A percentile compares a stretch with the other conserved stretches of the same genome.
phyloP scores from a whole-genome alignment of 2,329 filamentous ascomycete species.

The Fusarium penzigii region DNA sequence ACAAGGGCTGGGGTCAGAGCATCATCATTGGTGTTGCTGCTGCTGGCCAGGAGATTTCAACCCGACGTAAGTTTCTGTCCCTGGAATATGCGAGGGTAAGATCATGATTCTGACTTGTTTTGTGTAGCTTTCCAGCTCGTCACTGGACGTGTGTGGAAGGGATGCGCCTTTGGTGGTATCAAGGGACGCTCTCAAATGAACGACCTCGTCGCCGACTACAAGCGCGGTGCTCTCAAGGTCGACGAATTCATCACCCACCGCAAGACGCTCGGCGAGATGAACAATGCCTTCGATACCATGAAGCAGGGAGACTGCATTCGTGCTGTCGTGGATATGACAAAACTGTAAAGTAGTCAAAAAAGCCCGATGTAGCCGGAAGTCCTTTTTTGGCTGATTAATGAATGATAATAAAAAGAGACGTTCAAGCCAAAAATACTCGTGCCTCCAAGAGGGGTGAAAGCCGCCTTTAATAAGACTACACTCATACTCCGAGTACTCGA shows the following conservation, averaged over 20 bases:
- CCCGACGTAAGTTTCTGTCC: slow-evolving; percentile 69
- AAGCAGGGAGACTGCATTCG: slow-evolving; percentile 96
- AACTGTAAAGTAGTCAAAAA: slow-evolving; percentile 21
- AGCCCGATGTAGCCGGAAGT: neutral
- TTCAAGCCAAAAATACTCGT: slow-evolving; percentile 13
- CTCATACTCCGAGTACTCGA: neutral
- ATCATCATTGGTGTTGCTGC: slow-evolving; percentile 98
- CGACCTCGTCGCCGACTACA: slow-evolving; percentile 84
- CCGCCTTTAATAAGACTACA: neutral
- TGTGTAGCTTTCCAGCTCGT: slow-evolving; percentile 90
- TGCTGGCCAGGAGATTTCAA: slow-evolving; percentile 92
- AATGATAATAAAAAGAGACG: slow-evolving; percentile 23
- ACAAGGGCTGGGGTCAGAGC: slow-evolving; percentile 98
- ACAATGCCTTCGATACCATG: slow-evolving; percentile 90
- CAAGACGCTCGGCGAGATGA: slow-evolving; percentile 80
- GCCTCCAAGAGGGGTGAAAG: neutral
- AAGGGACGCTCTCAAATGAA: slow-evolving; percentile 94
- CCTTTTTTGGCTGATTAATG: slow-evolving; percentile 8
- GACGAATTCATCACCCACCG: slow-evolving; percentile 99
- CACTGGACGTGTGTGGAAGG: slow-evolving; percentile 96
- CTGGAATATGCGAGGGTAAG: neutral
- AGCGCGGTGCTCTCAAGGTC: slow-evolving; percentile 88
- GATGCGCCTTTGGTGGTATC: slow-evolving; percentile 96
- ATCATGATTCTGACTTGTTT: slow-evolving; percentile 27
- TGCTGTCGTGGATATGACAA: slow-evolving; percentile 75